Conservation (phyloP, 78 protist genomes). For the Andalucia godoyi region DNA sequence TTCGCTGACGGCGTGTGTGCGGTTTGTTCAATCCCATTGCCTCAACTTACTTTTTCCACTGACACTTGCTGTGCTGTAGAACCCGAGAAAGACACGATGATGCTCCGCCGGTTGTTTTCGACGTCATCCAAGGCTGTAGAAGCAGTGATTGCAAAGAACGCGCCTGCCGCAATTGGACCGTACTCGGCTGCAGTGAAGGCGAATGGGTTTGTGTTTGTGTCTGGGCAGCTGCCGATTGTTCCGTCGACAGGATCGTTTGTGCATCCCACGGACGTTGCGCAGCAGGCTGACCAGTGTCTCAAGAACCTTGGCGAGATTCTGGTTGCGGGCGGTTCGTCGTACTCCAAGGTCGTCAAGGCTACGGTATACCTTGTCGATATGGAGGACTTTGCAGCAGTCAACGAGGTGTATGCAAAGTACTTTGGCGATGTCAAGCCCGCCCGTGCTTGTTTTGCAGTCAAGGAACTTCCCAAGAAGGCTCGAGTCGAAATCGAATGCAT, state of each 20-base stretch:
- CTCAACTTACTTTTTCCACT: no score
- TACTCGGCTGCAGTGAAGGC: slow-evolving; percentile 20
- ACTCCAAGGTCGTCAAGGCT: slow-evolving; percentile 23
- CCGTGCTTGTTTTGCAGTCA: neutral
- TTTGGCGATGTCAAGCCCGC: slow-evolving; percentile 30
- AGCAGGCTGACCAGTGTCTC: slow-evolving; percentile 17
- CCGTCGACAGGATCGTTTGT: slow-evolving; percentile 14
- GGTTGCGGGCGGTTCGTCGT: slow-evolving; percentile 18
- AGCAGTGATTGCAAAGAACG: neutral
- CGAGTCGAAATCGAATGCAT: slow-evolving; percentile 18
- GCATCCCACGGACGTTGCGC: neutral
- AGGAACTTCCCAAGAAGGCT: slow-evolving; percentile 30
- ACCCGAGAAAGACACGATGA: no score
- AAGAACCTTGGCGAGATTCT: slow-evolving; percentile 25
- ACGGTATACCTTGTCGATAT: slow-evolving; percentile 23
- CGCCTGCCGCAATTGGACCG: slow-evolving; percentile 25
- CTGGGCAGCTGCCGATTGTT: slow-evolving; percentile 27
- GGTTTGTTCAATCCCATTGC: no score
- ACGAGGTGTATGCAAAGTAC: slow-evolving; percentile 39
- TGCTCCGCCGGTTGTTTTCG: no score
- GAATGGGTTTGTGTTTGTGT: slow-evolving; percentile 6
- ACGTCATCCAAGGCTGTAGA: no score
- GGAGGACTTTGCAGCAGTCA: slow-evolving; percentile 35
- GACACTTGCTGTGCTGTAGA: no score
- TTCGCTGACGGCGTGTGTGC: no score